Percentiles rank a stretch among this genome's conserved stretches.
phyloP scores from a whole-genome alignment of 768 basidiomycete species.

The Lentinula raphanica region DNA sequence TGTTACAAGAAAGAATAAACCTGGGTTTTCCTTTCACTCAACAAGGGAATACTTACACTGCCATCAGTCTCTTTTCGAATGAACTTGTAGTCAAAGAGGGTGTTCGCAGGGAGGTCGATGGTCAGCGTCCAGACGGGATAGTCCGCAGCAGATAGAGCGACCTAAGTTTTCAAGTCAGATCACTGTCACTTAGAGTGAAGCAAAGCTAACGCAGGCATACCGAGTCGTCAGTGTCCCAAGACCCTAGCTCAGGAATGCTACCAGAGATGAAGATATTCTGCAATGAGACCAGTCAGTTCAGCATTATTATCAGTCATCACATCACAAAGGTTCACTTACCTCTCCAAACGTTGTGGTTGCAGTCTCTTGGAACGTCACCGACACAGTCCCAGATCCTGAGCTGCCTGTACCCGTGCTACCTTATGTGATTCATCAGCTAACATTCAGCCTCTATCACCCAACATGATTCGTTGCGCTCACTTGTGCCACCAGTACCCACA shows the following conservation, averaged over 20 bases:
- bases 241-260: slow-evolving; percentile 49
- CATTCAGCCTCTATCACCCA: not conserved
- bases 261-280: slow-evolving; percentile 61
- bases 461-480: not conserved
- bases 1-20: slow-evolving; percentile 14
- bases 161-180: slow-evolving; percentile 23
- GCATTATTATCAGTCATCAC: too few species aligned
- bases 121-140: slow-evolving; percentile 55
- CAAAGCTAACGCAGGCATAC: slow-evolving; percentile 21
- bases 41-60: too few species aligned
- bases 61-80: slow-evolving; percentile 51
- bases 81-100: slow-evolving; percentile 55
- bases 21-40: too few species aligned
- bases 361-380: slow-evolving; percentile 47
- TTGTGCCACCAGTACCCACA: slow-evolving; percentile 23
- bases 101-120: slow-evolving; percentile 43
- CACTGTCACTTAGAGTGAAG: not conserved
- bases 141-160: slow-evolving; percentile 44
- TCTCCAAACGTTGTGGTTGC: slow-evolving; percentile 56
- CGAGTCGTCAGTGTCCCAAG: slow-evolving; percentile 42
- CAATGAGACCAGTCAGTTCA: too few species aligned
- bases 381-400: slow-evolving; percentile 15
- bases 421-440: not conserved
- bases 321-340: slow-evolving; percentile 22
- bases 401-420: slow-evolving; percentile 10